These are phyloP conservation scores for Reticulascus tulasneorum DNA, from an alignment of 2,329 filamentous ascomycete species.

Conservation along the genomic window DNA sequence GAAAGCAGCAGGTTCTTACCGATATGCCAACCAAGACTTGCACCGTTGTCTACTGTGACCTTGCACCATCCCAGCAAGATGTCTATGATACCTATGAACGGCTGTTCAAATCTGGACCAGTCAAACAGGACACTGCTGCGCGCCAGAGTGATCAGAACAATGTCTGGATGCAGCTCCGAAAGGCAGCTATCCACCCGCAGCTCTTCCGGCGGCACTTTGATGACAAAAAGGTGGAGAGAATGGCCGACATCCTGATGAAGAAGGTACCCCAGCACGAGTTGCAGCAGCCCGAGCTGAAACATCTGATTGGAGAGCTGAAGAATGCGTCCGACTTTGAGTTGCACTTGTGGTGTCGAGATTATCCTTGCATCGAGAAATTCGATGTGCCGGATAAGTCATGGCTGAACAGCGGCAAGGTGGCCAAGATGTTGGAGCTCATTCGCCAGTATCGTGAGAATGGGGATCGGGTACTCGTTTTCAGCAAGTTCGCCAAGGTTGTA, in stretches of 20 bases:
- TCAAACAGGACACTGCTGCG: conserved; percentile 43
- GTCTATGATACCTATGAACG: conserved; percentile 67
- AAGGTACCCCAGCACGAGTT: conserved; percentile 57
- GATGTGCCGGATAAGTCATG: conserved; percentile 52
- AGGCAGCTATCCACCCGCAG: conserved; percentile 87
- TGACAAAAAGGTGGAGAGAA: conserved; percentile 69
- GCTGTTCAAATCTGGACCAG: conserved; percentile 61
- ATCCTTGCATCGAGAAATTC: conserved; percentile 48
- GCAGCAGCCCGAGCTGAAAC: conserved; percentile 46
- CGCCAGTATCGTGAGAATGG: conserved; percentile 70
- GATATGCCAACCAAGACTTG: conserved; percentile 78
- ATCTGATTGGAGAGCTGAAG: conserved; percentile 53
- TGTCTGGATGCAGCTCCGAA: conserved; percentile 84
- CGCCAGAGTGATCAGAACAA: conserved; percentile 58
- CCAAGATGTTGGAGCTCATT: conserved; percentile 72
- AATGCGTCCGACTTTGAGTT: conserved; percentile 61
- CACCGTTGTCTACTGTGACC: conserved; percentile 74
- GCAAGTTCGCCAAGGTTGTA: conserved; percentile 86
- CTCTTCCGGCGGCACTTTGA: conserved; percentile 80
- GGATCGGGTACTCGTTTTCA: conserved; percentile 86
- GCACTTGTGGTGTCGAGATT: conserved; percentile 62
- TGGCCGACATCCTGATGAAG: conserved; percentile 72
- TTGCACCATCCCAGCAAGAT: conserved; percentile 66
- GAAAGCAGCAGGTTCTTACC: conserved; percentile 86
- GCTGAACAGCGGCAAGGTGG: conserved; percentile 76